A percentile compares a stretch with the other conserved stretches of the same genome.
Evolutionary conservation across 2,329 filamentous ascomycete species (phyloP).

Genomic region (Meredithiella fracta): DNA sequence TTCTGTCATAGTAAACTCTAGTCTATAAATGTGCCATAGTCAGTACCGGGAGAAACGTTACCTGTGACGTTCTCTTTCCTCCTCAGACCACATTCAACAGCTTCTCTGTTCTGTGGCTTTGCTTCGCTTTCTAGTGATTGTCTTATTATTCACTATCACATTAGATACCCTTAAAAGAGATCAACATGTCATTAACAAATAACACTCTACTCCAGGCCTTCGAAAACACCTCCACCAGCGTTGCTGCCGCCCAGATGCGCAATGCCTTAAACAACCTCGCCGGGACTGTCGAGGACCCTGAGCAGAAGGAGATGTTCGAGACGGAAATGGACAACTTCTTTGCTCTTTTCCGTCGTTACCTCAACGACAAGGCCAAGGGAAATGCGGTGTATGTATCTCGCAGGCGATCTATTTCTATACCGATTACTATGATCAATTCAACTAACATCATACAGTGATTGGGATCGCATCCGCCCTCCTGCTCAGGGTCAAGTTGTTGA

Average conservation of each 20-base stretch:
- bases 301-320: conserved; percentile 87
- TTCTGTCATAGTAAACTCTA: background rate
- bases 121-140: background rate
- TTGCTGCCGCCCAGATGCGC: conserved; percentile 97
- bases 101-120: background rate
- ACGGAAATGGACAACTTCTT: conserved; percentile 99
- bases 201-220: conserved; percentile 59
- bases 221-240: conserved; percentile 96
- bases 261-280: conserved; percentile 86
- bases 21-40: too few relatives aligned
- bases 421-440: background rate
- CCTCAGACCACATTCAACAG: background rate
- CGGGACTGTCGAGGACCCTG: conserved; percentile 72
- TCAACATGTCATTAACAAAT: conserved; percentile 20
- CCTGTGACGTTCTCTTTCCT: background rate
- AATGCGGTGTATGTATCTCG: conserved; percentile 63
- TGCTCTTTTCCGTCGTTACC: conserved; percentile 89
- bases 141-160: background rate
- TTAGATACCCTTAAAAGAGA: background rate
- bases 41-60: background rate
- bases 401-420: conserved; percentile 6
- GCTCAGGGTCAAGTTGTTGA: conserved; percentile 87
- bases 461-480: conserved; percentile 90
- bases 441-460: conserved; percentile 45
- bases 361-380: conserved; percentile 98